phyloP scores from a whole-genome alignment of 2,329 filamentous ascomycete species.

The Phialophora chinensis region DNA sequence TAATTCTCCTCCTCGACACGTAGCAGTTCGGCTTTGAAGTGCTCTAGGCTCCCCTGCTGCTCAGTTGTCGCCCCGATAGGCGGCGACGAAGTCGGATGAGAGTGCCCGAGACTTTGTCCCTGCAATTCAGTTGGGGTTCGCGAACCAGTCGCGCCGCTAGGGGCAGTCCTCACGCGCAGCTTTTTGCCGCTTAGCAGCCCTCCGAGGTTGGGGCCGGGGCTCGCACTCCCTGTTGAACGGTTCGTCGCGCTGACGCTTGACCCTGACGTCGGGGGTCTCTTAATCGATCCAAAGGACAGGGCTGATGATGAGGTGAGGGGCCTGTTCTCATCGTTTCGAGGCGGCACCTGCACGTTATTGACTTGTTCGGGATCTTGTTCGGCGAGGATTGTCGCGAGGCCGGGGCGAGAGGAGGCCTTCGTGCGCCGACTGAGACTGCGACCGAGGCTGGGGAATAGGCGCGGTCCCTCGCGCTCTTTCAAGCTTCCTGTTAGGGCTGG shows the following conservation, averaged over 20 bases:
- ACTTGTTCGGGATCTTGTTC: constrained; percentile 40
- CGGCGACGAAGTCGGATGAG: constrained; percentile 2
- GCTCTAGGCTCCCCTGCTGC: constrained; percentile 26
- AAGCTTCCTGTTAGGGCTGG: constrained; percentile 36
- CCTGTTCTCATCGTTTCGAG: constrained; percentile 37
- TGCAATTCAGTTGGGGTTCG: neutral
- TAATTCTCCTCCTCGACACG: constrained; percentile 40
- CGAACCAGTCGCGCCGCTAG: neutral
- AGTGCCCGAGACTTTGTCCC: neutral
- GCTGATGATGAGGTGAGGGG: constrained; percentile 36
- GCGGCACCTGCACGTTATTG: constrained; percentile 27
- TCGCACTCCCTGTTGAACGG: constrained; percentile 28
- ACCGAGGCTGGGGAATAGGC: constrained; percentile 37
- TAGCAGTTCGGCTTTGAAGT: constrained; percentile 40
- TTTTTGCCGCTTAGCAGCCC: constrained; percentile 15
- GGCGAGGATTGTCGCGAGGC: constrained; percentile 35
- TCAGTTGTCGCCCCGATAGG: neutral
- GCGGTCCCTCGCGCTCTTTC: constrained; percentile 35
- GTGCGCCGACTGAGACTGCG: constrained; percentile 37
- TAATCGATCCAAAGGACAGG: constrained; percentile 29
- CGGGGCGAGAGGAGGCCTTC: constrained; percentile 31
- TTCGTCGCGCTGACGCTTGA: constrained; percentile 31
- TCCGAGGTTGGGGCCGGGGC: constrained; percentile 23
- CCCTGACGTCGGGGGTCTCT: constrained; percentile 31
- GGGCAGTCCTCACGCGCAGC: neutral